phyloP scores from a whole-genome alignment of 495 filamentous ascomycete species.

The Xylaria bambusicola region DNA sequence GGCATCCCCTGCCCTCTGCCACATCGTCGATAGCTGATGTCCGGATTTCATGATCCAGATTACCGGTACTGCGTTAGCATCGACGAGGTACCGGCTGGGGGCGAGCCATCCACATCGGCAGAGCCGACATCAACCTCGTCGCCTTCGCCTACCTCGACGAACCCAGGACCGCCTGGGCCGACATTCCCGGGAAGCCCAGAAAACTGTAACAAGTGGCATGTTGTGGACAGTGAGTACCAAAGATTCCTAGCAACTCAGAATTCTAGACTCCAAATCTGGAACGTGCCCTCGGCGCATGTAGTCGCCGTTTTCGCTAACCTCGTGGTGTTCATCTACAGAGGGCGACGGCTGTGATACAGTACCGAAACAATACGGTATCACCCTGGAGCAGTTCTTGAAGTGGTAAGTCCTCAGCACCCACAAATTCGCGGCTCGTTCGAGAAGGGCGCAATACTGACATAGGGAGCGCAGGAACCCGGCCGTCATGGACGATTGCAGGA shows the following conservation, averaged over 20 bases:
- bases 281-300: constrained; percentile 6
- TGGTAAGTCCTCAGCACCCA: constrained; percentile 22
- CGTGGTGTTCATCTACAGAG: too few relatives aligned
- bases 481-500: constrained; percentile 3
- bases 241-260: not conserved
- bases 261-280: too few relatives aligned
- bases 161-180: constrained; percentile 18
- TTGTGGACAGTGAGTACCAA: constrained; percentile 12
- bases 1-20: too few relatives aligned
- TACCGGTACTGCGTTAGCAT: too few relatives aligned
- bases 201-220: constrained; percentile 27
- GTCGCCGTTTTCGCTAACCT: too few relatives aligned
- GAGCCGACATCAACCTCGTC: constrained; percentile 14
- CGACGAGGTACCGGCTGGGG: too few relatives aligned
- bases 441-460: not conserved
- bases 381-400: constrained; percentile 17
- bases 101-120: not conserved
- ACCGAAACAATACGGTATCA: constrained; percentile 16
- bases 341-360: too few relatives aligned
- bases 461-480: constrained; percentile 18
- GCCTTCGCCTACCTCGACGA: constrained; percentile 10
- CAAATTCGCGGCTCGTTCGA: not conserved
- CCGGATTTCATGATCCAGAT: too few relatives aligned
- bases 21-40: too few relatives aligned
- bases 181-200: constrained; percentile 20